phyloP scores from a whole-genome alignment of 2,329 filamentous ascomycete genomes.

The Dactylellina parvicollis region DNA sequence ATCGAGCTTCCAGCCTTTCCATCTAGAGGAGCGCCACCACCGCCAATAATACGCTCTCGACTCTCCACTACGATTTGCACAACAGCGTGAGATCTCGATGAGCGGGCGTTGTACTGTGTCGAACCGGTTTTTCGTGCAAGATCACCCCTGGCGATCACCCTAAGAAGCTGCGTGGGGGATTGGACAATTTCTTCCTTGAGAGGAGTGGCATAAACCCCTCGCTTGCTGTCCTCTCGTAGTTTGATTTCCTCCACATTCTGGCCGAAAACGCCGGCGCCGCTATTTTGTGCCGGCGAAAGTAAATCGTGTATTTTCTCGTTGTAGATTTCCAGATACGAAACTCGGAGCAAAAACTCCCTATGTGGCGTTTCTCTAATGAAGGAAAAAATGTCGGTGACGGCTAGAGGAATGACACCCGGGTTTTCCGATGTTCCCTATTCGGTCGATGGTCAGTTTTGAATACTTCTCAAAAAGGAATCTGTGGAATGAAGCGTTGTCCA shows the following conservation, averaged over 20 bases:
- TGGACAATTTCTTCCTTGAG: slow-evolving; percentile 99
- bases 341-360: slow-evolving; percentile 89
- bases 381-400: slow-evolving; percentile 98
- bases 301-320: slow-evolving; percentile 98
- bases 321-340: slow-evolving; percentile 98
- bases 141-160: slow-evolving; percentile 94
- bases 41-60: slow-evolving; percentile 78
- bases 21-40: slow-evolving; percentile 61
- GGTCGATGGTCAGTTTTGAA: background rate
- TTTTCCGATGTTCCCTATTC: slow-evolving; percentile 60
- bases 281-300: slow-evolving; percentile 68
- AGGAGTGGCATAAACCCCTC: slow-evolving; percentile 94
- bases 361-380: slow-evolving; percentile 97
- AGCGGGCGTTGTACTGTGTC: slow-evolving; percentile 95
- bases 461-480: background rate
- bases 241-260: slow-evolving; percentile 91
- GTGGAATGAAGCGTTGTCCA: background rate
- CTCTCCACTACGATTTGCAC: slow-evolving; percentile 99
- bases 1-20: slow-evolving; percentile 58
- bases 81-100: slow-evolving; percentile 96
- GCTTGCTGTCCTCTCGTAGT: slow-evolving; percentile 91
- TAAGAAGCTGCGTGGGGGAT: slow-evolving; percentile 90
- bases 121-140: slow-evolving; percentile 88
- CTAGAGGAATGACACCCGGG: slow-evolving; percentile 93
- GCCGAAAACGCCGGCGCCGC: slow-evolving; percentile 64